phyloP scores from a whole-genome alignment of 1,284 basidiomycete species.

The Apiotrichum akiyoshidainum region DNA sequence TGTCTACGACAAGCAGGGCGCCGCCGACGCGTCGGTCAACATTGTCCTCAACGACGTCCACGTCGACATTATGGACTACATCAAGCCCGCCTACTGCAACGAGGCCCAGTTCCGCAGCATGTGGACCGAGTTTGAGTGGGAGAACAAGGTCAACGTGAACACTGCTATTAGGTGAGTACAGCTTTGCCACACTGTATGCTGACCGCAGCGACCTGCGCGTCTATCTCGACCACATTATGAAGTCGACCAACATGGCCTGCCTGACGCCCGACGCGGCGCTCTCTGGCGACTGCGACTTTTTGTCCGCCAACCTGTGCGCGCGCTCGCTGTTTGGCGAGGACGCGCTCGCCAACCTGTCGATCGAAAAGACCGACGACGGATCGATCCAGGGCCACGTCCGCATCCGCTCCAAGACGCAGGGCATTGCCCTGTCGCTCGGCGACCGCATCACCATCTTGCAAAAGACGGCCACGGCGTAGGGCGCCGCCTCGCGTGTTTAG shows the following conservation, averaged over 20 bases:
- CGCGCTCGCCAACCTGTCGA: conserved; percentile 90
- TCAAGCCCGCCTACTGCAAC: conserved; percentile 93
- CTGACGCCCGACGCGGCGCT: conserved; percentile 90
- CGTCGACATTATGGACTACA: conserved; percentile 99
- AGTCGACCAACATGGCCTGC: conserved; percentile 91
- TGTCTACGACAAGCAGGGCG: conserved; percentile 88
- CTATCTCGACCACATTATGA: conserved; percentile 87
- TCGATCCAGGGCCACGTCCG: conserved; percentile 84
- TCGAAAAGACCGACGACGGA: conserved; percentile 82
- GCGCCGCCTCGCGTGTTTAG: not conserved
- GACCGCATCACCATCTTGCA: conserved; percentile 64
- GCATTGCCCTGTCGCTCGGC: conserved; percentile 88
- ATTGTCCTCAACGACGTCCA: conserved; percentile 96
- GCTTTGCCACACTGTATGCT: too few relatives aligned
- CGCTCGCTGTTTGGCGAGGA: conserved; percentile 93
- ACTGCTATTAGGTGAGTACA: conserved; percentile 59
- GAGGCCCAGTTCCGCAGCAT: conserved; percentile 92
- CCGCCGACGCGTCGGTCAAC: conserved; percentile 69
- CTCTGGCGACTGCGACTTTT: conserved; percentile 88
- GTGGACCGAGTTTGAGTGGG: conserved; percentile 99
- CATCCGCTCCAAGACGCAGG: conserved; percentile 92
- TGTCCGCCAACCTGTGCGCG: conserved; percentile 91
- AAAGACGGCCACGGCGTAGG: conserved; percentile 19
- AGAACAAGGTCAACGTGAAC: conserved; percentile 92
- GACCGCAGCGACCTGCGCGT: conserved; percentile 65